Evolutionary conservation across 345 rosid species (phyloP).

Genomic region (Camelina sativa): DNA sequence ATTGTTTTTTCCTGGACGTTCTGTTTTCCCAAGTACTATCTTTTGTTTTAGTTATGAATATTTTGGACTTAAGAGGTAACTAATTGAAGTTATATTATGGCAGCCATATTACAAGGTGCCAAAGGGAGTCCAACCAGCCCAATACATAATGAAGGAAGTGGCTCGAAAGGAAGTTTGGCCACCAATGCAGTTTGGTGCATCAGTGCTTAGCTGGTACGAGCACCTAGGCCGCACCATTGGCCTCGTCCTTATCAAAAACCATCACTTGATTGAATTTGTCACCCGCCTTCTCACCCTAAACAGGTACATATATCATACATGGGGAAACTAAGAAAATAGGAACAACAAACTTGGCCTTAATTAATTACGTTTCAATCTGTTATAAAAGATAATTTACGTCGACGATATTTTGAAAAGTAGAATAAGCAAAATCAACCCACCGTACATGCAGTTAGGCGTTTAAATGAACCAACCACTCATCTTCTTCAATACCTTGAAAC

Average conservation of each 20-base stretch:
- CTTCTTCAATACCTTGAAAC: slow-evolving; percentile 20
- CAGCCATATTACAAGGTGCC: slow-evolving; percentile 91
- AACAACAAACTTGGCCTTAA: not conserved
- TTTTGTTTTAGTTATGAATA: not conserved
- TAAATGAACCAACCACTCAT: slow-evolving; percentile 35
- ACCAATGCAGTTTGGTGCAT: slow-evolving; percentile 76
- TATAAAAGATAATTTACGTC: not conserved
- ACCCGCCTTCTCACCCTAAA: slow-evolving; percentile 73
- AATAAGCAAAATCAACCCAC: slow-evolving; percentile 11
- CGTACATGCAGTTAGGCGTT: slow-evolving; percentile 23
- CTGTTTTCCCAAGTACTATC: not conserved
- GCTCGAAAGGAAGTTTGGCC: slow-evolving; percentile 95
- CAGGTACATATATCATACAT: slow-evolving; percentile 54
- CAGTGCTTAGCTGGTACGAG: slow-evolving; percentile 90
- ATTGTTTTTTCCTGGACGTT: not conserved
- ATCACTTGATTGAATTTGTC: slow-evolving; percentile 73
- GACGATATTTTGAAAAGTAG: not conserved
- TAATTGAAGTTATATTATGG: slow-evolving; percentile 12
- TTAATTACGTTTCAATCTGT: not conserved
- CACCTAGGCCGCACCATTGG: slow-evolving; percentile 79
- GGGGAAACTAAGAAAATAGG: not conserved
- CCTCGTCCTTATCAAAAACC: slow-evolving; percentile 81
- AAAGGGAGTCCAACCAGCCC: slow-evolving; percentile 68
- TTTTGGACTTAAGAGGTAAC: not conserved
- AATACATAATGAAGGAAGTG: slow-evolving; percentile 72